Percentiles rank a stretch among this genome's conserved stretches.
Evolutionary conservation across 495 filamentous ascomycete species (phyloP).

Genomic region (Aspergillus egyptiacus): DNA sequence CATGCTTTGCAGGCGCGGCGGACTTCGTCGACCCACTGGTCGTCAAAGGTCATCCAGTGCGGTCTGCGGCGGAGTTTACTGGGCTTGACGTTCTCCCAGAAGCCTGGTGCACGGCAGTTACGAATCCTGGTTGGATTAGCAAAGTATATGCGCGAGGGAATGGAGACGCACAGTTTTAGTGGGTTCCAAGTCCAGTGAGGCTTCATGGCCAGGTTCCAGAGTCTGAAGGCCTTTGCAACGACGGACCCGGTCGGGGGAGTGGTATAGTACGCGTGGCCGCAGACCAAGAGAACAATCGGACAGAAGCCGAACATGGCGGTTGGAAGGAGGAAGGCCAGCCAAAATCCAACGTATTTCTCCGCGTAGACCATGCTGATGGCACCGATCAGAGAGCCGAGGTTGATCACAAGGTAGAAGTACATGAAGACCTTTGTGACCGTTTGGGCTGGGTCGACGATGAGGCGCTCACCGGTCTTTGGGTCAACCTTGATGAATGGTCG

Average conservation of each 20-base stretch:
- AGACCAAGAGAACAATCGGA: constrained; percentile 53
- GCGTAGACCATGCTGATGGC: constrained; percentile 56
- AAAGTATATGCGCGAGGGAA: not conserved
- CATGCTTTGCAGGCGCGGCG: constrained; percentile 46
- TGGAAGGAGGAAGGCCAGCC: constrained; percentile 60
- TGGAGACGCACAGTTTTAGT: constrained; percentile 24
- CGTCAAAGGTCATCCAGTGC: constrained; percentile 59
- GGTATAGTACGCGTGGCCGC: constrained; percentile 53
- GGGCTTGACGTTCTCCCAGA: constrained; percentile 64
- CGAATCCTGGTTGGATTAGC: constrained; percentile 33
- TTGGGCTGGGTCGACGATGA: constrained; percentile 60
- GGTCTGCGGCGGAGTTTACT: constrained; percentile 47
- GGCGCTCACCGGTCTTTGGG: constrained; percentile 49
- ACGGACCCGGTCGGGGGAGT: constrained; percentile 60
- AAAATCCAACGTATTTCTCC: constrained; percentile 73
- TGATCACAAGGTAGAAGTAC: constrained; percentile 49
- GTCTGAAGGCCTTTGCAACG: constrained; percentile 48
- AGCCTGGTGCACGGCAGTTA: constrained; percentile 44
- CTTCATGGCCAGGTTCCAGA: constrained; percentile 52
- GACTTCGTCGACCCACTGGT: constrained; percentile 51
- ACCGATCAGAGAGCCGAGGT: constrained; percentile 47
- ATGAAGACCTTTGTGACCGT: constrained; percentile 43
- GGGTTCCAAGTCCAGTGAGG: constrained; percentile 56
- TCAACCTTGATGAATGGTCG: constrained; percentile 37
- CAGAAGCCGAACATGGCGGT: constrained; percentile 53